These are phyloP conservation scores for Eudorina sp. DNA, from an alignment of 139 green algal species.

Conservation along the genomic window DNA sequence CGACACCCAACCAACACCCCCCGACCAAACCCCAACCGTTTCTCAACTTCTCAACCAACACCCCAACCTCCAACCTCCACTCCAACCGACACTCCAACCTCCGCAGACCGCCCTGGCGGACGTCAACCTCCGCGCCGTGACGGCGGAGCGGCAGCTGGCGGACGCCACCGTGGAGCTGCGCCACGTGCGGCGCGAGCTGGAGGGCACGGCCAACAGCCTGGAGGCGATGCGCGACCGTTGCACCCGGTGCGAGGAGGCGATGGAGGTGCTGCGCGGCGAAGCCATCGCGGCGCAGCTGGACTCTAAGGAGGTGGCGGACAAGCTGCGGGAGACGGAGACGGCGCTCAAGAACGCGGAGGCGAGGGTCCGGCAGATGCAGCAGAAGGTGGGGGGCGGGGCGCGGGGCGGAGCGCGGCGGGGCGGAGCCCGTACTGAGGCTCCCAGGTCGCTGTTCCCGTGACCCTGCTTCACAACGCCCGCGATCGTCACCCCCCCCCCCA, in stretches of 20 bases:
- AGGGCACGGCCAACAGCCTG: neutral
- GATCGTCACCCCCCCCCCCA: neutral
- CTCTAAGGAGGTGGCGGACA: neutral
- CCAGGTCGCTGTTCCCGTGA: no score
- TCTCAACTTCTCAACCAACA: no score
- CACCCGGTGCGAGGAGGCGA: neutral
- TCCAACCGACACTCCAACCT: no score
- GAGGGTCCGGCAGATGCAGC: constrained; percentile 22
- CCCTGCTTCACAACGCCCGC: neutral
- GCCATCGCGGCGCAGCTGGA: neutral
- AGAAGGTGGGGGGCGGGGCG: neutral
- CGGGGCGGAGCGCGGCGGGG: neutral
- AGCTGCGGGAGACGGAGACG: neutral
- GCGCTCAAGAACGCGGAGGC: neutral
- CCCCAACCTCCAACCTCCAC: no score
- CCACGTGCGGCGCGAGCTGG: neutral
- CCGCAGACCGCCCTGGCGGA: constrained; percentile 6
- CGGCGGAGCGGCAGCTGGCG: neutral
- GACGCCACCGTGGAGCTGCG: constrained; percentile 2
- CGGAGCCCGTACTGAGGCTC: no score
- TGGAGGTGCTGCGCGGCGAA: neutral
- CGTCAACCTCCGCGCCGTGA: constrained; percentile 4
- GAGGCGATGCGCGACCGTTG: neutral
- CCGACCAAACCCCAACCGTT: no score
- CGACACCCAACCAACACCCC: no score